A percentile compares a stretch with the other conserved stretches of the same genome.
These are phyloP conservation scores for Cordyceps javanica DNA, from an alignment of 2,329 filamentous ascomycete genomes.

Conservation along the genomic window DNA sequence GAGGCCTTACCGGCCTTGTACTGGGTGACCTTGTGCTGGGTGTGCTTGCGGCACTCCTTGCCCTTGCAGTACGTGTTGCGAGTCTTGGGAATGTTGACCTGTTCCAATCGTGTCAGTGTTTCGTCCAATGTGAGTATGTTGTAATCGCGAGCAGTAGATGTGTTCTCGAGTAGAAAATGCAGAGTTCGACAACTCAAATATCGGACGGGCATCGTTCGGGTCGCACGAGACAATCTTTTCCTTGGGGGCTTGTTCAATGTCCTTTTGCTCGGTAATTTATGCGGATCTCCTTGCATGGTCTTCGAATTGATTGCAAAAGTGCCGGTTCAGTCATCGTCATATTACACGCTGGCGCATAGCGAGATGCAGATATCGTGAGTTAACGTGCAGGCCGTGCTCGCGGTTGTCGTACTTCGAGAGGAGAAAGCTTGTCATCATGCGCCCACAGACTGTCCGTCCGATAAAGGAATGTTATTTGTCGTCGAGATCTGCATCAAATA, in stretches of 20 bases:
- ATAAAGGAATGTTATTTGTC: conserved; percentile 7
- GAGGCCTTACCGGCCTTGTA: conserved; percentile 98
- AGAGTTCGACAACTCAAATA: conserved; percentile 3
- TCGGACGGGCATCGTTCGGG: conserved; percentile 7
- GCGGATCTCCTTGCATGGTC: not conserved
- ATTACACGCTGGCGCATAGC: not conserved
- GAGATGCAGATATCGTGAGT: not conserved
- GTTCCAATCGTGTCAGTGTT: conserved; percentile 25
- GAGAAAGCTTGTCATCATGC: conserved; percentile 26
- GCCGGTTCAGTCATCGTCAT: not conserved
- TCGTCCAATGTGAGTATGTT: not conserved
- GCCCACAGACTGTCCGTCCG: conserved; percentile 19
- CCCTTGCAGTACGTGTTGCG: conserved; percentile 97
- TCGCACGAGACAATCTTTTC: conserved; percentile 18
- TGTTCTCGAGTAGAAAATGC: not conserved
- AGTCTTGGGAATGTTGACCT: conserved; percentile 99
- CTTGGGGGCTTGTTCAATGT: conserved; percentile 1
- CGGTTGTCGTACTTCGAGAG: not conserved
- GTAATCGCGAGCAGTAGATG: not conserved
- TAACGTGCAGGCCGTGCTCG: not conserved
- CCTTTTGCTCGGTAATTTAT: not conserved
- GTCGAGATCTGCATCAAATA: conserved; percentile 12
- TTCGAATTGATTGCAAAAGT: not conserved
- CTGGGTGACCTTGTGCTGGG: conserved; percentile 88
- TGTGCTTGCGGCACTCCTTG: conserved; percentile 89